These are phyloP conservation scores for Neurospora africana DNA, from an alignment of 495 filamentous ascomycete species.

Conservation along the genomic window DNA sequence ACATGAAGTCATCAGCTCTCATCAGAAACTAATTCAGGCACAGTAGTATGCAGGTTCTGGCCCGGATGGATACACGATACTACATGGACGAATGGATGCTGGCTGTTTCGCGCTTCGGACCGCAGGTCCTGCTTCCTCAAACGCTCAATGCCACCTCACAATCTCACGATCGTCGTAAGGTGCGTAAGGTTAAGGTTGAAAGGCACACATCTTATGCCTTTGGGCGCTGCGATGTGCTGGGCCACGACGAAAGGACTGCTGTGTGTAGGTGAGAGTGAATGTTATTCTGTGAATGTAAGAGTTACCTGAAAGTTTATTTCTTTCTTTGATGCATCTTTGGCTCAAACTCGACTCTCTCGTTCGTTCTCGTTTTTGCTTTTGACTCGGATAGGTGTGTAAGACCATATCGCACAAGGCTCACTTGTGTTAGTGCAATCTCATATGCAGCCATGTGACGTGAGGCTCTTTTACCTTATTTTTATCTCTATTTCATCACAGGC, in stretches of 20 bases:
- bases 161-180: neutral
- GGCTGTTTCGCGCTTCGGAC: neutral
- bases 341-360: too few relatives aligned
- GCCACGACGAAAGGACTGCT: neutral
- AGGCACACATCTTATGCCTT: neutral
- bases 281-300: too few relatives aligned
- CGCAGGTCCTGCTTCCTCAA: neutral
- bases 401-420: neutral
- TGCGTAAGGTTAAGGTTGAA: neutral
- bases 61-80: neutral
- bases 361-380: neutral
- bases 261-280: neutral
- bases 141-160: neutral
- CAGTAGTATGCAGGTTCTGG: neutral
- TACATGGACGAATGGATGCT: neutral
- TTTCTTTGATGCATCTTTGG: too few relatives aligned
- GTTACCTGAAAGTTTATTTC: too few relatives aligned
- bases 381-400: neutral
- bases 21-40: neutral
- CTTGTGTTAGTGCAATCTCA: neutral
- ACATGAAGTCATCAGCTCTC: neutral
- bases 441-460: neutral
- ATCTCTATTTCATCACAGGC: neutral
- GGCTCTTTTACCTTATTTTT: neutral
- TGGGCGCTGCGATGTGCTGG: neutral